Evolutionary conservation across 2,329 filamentous ascomycete species (phyloP), one percentile per base, ranked within the genome.

Genomic region (Sclerotinia glacialis): DNA sequence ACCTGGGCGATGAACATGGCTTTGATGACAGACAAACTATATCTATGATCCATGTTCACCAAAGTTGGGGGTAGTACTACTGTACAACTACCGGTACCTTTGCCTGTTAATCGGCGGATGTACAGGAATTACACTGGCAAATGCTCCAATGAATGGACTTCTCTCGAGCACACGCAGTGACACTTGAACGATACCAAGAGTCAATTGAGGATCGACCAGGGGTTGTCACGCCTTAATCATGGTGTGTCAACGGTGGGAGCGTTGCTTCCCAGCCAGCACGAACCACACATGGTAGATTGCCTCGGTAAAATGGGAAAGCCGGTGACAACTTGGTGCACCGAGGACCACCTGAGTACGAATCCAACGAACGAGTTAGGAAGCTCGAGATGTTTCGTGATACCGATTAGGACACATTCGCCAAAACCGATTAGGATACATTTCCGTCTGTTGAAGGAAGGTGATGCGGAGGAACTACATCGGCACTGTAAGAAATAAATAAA

Each of bases 1-100:
- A 61, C 58, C 44, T 60, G 44, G 23, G 37, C 4, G 58, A 37
- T 60, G 14, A 47, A 60, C 44, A 34, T 49, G 34, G 44, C n/a
- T 49, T 49, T 49, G 21, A 26, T 49, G 6, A 23, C 18, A 40
- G 34, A 42, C 34, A 49, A 8, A 49, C 14, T 49, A 3, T 23
- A 59, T 34, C 6, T 21, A 14, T 37, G 28, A 47, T 23, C n/a
- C 28, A 18, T 18, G 18, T 60, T 12, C 49, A 50, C 18, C 34
- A 37, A 21, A 42, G 34, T 42, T 56, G 34, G 14, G 44, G 21
- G 44, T 23, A 49, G 44, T 34, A 14, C 9, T 34, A 14, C 9
- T 34, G 58, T 23, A 5, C n/a, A 9, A 42, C 53, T 23, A 37
- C 31, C 26, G 21, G 28, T 34, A 37, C 34, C 12, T 21, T 21